A percentile compares a stretch with the other conserved stretches of the same genome.
Evolutionary conservation across 1,284 basidiomycete genomes (phyloP).

Genomic region (Fomitopsis palustris): DNA sequence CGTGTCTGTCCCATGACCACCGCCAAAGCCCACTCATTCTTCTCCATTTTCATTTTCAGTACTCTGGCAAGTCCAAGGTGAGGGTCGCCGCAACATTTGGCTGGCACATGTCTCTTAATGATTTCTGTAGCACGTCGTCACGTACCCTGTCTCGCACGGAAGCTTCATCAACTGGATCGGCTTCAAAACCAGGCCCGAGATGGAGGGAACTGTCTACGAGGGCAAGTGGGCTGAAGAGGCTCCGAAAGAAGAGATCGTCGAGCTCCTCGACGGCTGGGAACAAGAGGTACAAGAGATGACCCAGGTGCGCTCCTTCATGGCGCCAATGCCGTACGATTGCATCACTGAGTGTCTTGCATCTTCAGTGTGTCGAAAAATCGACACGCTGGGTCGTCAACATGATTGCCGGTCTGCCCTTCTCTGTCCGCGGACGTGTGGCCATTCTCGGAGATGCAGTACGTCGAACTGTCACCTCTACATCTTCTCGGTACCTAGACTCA

Average conservation of each 20-base stretch:
- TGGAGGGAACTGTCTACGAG: constrained; percentile 29
- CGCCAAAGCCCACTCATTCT: background rate
- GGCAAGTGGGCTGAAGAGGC: constrained; percentile 33
- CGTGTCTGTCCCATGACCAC: background rate
- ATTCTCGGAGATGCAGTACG: constrained; percentile 44
- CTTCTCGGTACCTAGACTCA: background rate
- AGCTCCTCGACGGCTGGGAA: constrained; percentile 33
- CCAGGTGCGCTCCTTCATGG: constrained; percentile 20
- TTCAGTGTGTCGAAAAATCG: constrained; percentile 35
- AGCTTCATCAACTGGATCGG: constrained; percentile 36
- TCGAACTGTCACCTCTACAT: background rate
- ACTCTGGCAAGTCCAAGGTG: constrained; percentile 42
- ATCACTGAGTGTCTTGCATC: background rate
- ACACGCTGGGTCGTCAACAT: constrained; percentile 44
- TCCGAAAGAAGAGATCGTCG: constrained; percentile 31
- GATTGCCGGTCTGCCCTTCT: constrained; percentile 34
- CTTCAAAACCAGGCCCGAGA: constrained; percentile 33
- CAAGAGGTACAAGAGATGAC: constrained; percentile 33
- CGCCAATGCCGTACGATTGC: background rate
- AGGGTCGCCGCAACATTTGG: background rate
- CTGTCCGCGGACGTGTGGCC: constrained; percentile 33
- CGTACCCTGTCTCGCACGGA: constrained; percentile 28
- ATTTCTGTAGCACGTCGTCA: constrained; percentile 20
- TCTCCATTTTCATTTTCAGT: constrained; percentile 25
- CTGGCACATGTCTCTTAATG: background rate